Percentiles rank a stretch among this genome's conserved stretches.
Evolutionary conservation across 805 yeast genomes (phyloP).

Genomic region (Saturnispora quitensis): DNA sequence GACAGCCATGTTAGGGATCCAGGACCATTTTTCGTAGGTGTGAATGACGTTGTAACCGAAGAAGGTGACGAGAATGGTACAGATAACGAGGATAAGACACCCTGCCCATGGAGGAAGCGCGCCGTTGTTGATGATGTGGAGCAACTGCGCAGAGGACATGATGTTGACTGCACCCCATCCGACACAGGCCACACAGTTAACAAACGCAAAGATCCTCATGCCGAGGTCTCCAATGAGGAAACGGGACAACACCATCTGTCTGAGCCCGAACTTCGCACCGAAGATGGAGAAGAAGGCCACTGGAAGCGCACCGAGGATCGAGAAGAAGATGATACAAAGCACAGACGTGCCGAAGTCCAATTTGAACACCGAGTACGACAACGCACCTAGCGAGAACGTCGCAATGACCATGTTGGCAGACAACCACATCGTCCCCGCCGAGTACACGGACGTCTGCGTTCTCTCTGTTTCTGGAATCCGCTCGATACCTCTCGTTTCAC

Average conservation of each 20-base stretch:
- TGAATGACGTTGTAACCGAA: constrained; percentile 84
- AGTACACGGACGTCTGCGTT: constrained; percentile 52
- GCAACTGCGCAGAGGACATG: constrained; percentile 78
- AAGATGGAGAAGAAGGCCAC: constrained; percentile 79
- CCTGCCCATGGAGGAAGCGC: constrained; percentile 87
- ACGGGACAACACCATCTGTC: constrained; percentile 80
- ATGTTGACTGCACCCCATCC: constrained; percentile 96
- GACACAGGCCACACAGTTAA: constrained; percentile 77
- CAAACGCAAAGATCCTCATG: constrained; percentile 65
- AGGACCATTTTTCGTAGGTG: constrained; percentile 71
- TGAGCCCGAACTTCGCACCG: constrained; percentile 76
- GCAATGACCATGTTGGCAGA: constrained; percentile 86
- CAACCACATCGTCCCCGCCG: constrained; percentile 83
- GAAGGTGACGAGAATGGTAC: constrained; percentile 65
- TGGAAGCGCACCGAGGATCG: constrained; percentile 59
- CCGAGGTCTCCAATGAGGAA: constrained; percentile 68
- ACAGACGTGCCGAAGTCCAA: constrained; percentile 68
- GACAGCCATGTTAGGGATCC: constrained; percentile 73
- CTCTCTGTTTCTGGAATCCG: constrained; percentile 73
- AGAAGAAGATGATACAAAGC: constrained; percentile 62
- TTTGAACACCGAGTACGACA: constrained; percentile 52
- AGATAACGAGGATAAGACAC: constrained; percentile 58
- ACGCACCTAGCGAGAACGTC: constrained; percentile 67
- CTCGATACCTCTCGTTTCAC: constrained; percentile 72
- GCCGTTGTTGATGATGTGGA: constrained; percentile 61